Percentiles rank a stretch among this genome's conserved stretches.
Evolutionary conservation across 768 basidiomycete species (phyloP).

Genomic region (Rhizopogon salebrosus): DNA sequence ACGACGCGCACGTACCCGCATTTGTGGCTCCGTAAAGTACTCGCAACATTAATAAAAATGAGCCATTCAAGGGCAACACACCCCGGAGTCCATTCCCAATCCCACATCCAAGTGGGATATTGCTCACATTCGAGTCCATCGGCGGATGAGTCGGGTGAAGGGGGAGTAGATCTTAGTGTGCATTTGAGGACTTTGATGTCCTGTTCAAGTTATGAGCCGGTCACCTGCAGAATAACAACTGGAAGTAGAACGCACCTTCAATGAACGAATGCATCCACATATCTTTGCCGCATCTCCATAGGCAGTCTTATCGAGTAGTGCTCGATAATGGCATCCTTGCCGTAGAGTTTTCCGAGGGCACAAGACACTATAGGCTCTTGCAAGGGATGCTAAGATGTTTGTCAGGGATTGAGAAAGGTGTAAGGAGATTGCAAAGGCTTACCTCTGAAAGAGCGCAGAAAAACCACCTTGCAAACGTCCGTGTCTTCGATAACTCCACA

Average conservation of each 20-base stretch:
- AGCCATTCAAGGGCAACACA: constrained; percentile 83
- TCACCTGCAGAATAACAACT: neutral
- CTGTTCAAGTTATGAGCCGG: constrained; percentile 32
- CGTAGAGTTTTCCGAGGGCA: constrained; percentile 90
- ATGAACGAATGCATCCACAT: constrained; percentile 84
- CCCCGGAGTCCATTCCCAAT: constrained; percentile 80
- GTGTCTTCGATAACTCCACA: too few species aligned
- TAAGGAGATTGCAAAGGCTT: constrained; percentile 12
- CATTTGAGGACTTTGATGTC: constrained; percentile 82
- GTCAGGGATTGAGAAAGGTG: constrained; percentile 1
- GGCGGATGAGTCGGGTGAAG: constrained; percentile 29
- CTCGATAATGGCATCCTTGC: constrained; percentile 91
- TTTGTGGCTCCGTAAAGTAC: constrained; percentile 98
- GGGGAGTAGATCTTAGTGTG: constrained; percentile 63
- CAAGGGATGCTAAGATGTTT: constrained; percentile 58
- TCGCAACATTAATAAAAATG: constrained; percentile 95
- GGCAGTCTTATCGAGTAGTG: constrained; percentile 76
- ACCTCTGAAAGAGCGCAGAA: constrained; percentile 97
- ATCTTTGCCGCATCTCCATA: constrained; percentile 92
- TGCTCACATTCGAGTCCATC: constrained; percentile 63
- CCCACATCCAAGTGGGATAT: constrained; percentile 70
- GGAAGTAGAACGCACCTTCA: constrained; percentile 61
- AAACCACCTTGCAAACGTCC: constrained; percentile 84
- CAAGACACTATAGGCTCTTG: constrained; percentile 89
- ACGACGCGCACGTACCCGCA: constrained; percentile 64